phyloP scores from a whole-genome alignment of 1,139 yeast species.

The Eremothecium gossypii region DNA sequence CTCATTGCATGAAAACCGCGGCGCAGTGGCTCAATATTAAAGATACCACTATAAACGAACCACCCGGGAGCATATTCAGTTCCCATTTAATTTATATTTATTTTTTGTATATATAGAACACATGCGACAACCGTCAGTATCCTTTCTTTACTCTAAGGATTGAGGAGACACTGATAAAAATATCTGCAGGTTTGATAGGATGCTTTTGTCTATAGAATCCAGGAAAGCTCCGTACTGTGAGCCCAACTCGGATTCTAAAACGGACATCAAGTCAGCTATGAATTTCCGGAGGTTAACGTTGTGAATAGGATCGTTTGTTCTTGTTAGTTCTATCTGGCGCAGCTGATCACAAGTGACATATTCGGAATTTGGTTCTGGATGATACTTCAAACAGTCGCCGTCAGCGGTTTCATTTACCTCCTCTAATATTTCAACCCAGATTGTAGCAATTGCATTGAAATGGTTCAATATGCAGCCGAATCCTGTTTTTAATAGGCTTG shows the following conservation, averaged over 20 bases:
- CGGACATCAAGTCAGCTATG: slow-evolving; percentile 28
- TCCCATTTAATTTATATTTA: no score
- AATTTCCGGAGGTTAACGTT: slow-evolving; percentile 38
- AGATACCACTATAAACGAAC: no score
- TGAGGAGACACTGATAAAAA: slow-evolving; percentile 19
- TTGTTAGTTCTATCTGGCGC: slow-evolving; percentile 41
- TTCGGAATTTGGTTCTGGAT: slow-evolving; percentile 31
- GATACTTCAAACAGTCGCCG: slow-evolving; percentile 59
- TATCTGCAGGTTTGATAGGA: slow-evolving; percentile 30
- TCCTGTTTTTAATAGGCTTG: slow-evolving; percentile 36
- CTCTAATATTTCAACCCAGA: slow-evolving; percentile 56
- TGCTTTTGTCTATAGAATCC: slow-evolving; percentile 19
- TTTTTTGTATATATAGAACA: no score
- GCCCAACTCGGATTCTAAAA: slow-evolving; percentile 28
- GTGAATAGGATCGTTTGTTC: slow-evolving; percentile 49
- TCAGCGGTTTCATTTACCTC: slow-evolving; percentile 55
- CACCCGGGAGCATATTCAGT: no score
- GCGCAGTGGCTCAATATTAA: no score
- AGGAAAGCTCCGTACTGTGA: slow-evolving; percentile 23
- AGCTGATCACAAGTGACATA: slow-evolving; percentile 45
- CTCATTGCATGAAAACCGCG: slow-evolving; percentile 11
- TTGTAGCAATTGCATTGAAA: slow-evolving; percentile 38
- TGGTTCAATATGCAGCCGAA: slow-evolving; percentile 25
- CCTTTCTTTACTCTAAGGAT: not conserved
- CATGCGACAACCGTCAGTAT: no score